Percentiles rank a stretch among this genome's conserved stretches.
These are phyloP conservation scores for Pyrenochaeta sp. DNA, from an alignment of 2,329 filamentous ascomycete genomes.

Conservation along the genomic window DNA sequence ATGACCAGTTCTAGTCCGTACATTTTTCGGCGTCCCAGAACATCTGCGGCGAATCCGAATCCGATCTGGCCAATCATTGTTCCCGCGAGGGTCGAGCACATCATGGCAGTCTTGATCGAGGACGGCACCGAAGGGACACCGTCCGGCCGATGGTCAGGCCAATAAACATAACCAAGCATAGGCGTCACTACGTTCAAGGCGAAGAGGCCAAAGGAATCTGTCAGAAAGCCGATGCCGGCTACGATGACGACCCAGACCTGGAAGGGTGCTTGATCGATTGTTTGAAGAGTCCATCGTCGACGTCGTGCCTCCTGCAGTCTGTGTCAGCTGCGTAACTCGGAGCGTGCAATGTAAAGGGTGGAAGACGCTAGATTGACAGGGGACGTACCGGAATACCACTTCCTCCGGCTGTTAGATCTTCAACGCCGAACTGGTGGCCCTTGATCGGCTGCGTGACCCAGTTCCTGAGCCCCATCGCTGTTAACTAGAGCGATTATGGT, in stretches of 20 bases:
- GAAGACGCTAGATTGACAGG: background rate
- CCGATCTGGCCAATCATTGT: constrained; percentile 50
- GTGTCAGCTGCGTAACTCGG: background rate
- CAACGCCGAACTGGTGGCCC: constrained; percentile 38
- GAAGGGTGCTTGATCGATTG: constrained; percentile 44
- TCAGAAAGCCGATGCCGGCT: constrained; percentile 52
- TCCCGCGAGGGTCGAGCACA: constrained; percentile 49
- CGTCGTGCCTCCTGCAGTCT: constrained; percentile 31
- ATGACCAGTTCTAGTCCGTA: constrained; percentile 54
- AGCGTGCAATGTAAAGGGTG: background rate
- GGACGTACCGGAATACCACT: constrained; percentile 40
- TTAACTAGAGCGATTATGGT: background rate
- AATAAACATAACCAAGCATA: constrained; percentile 52
- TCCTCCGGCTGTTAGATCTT: constrained; percentile 43
- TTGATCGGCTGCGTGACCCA: constrained; percentile 43
- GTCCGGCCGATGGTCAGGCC: constrained; percentile 33
- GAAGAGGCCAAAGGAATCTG: constrained; percentile 52
- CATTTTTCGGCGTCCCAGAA: constrained; percentile 49
- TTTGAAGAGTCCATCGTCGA: constrained; percentile 43
- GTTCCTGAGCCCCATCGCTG: constrained; percentile 38
- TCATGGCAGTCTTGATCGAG: constrained; percentile 47
- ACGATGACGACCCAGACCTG: constrained; percentile 49
- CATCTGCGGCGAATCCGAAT: constrained; percentile 51
- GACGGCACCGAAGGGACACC: constrained; percentile 35
- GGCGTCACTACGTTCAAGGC: constrained; percentile 52